phyloP scores from a whole-genome alignment of 2,329 filamentous ascomycete genomes.

The Microsporum ferrugineum region DNA sequence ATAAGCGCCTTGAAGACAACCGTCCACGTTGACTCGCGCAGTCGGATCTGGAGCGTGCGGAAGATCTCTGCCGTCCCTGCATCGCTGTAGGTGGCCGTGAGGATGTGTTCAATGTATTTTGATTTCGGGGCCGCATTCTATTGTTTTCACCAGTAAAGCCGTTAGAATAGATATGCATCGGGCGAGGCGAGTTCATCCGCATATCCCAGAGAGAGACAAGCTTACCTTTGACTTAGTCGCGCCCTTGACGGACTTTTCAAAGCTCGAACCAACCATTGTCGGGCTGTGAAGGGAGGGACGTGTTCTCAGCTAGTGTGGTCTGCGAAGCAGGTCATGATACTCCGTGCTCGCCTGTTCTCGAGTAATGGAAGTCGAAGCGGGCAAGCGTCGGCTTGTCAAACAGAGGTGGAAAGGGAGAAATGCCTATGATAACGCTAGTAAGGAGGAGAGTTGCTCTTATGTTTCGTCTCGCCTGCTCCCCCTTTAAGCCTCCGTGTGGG shows the following conservation, averaged over 20 bases:
- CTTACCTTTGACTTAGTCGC: conserved; percentile 91
- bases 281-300: not conserved
- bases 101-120: conserved; percentile 97
- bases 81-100: conserved; percentile 89
- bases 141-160: not conserved
- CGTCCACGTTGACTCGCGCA: conserved; percentile 98
- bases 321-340: not conserved
- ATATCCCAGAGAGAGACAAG: not conserved
- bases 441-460: not conserved
- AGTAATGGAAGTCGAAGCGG: not conserved
- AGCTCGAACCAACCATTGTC: conserved; percentile 55
- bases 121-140: conserved; percentile 93
- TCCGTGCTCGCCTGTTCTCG: not conserved
- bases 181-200: not conserved
- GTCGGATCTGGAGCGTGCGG: conserved; percentile 71
- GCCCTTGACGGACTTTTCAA: conserved; percentile 98
- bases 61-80: conserved; percentile 93
- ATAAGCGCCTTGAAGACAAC: conserved; percentile 97
- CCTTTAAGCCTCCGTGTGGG: conserved; percentile 1
- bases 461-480: not conserved
- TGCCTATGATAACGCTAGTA: not conserved
- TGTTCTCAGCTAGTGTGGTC: not conserved
- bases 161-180: not conserved
- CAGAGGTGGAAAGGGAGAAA: not conserved
- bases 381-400: not conserved